Evolutionary conservation across 2,329 filamentous ascomycete species (phyloP).

Genomic region (Thelonectria discophora): DNA sequence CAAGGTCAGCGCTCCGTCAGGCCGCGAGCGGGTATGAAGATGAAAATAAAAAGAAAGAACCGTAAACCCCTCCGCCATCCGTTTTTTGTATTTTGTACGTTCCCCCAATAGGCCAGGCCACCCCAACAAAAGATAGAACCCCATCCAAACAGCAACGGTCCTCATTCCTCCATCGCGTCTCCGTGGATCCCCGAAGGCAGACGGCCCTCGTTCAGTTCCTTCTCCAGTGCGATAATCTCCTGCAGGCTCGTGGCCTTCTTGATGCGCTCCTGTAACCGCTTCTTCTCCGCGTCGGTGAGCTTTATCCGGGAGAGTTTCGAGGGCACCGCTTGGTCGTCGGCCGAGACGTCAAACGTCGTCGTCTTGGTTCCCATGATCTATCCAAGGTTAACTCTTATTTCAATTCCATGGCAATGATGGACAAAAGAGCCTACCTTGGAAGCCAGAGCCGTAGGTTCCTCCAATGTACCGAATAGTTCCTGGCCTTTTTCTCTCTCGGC

Average conservation of each 20-base stretch:
- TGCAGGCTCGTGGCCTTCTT: conserved; percentile 87
- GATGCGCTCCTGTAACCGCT: conserved; percentile 85
- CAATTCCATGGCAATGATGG: not conserved
- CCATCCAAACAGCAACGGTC: not conserved
- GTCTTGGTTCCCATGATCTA: conserved; percentile 88
- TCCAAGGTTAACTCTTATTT: conserved; percentile 20
- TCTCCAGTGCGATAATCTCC: conserved; percentile 90
- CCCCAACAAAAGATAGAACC: not conserved
- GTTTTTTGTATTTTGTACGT: conserved; percentile 28
- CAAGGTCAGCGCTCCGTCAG: conserved; percentile 19
- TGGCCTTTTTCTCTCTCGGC: conserved; percentile 78
- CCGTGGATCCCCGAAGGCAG: conserved; percentile 74
- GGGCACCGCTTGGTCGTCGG: conserved; percentile 55
- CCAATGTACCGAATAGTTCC: conserved; percentile 83
- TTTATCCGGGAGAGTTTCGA: conserved; percentile 80
- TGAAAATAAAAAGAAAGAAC: conserved; percentile 23
- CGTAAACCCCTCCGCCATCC: conserved; percentile 15
- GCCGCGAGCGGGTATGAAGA: conserved; percentile 25
- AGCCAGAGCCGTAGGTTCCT: conserved; percentile 83
- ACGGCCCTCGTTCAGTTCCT: conserved; percentile 88
- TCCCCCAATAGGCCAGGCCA: conserved; percentile 15
- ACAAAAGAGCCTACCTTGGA: conserved; percentile 62
- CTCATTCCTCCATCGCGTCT: conserved; percentile 69
- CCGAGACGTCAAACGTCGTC: conserved; percentile 69
- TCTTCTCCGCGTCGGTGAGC: conserved; percentile 88